These are phyloP conservation scores for Amanita thiersii DNA, from an alignment of 768 basidiomycete species.

Conservation along the genomic window DNA sequence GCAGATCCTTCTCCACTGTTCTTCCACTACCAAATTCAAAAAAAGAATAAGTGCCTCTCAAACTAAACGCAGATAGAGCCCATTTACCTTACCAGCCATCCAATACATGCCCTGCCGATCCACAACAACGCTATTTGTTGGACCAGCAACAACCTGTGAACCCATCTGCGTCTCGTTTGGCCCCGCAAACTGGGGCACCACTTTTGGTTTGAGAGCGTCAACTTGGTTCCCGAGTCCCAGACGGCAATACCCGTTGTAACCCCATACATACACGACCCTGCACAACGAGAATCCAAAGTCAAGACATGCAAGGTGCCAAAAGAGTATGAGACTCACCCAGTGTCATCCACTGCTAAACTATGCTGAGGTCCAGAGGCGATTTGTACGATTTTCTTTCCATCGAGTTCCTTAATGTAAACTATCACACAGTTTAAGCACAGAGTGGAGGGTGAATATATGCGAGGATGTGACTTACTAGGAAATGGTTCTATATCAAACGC, in stretches of 20 bases:
- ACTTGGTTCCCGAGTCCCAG: conserved; percentile 84
- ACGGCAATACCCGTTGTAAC: conserved; percentile 87
- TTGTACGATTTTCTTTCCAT: conserved; percentile 69
- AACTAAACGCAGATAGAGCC: conserved; percentile 1
- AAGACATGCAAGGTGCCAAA: background rate
- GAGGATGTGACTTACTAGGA: conserved; percentile 40
- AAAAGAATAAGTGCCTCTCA: conserved; percentile 5
- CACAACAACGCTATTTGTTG: conserved; percentile 74
- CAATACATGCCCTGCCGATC: conserved; percentile 84
- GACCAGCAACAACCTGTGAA: conserved; percentile 63
- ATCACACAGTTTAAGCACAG: conserved; percentile 2
- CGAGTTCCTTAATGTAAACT: conserved; percentile 73
- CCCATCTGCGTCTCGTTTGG: conserved; percentile 60
- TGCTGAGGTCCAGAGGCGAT: conserved; percentile 89
- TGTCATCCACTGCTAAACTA: conserved; percentile 68
- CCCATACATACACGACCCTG: conserved; percentile 79
- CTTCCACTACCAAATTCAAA: conserved; percentile 62
- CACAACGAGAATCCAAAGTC: conserved; percentile 1
- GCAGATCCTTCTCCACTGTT: conserved; percentile 92
- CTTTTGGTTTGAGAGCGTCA: conserved; percentile 71
- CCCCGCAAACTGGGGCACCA: conserved; percentile 83
- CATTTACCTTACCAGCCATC: conserved; percentile 74
- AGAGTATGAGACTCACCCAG: conserved; percentile 44
- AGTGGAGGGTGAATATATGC: conserved; percentile 1
- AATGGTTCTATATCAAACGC: conserved; percentile 70